Conservation (phyloP, 2,329 filamentous ascomycete species). For the Pseudogymnoascus sp. region DNA sequence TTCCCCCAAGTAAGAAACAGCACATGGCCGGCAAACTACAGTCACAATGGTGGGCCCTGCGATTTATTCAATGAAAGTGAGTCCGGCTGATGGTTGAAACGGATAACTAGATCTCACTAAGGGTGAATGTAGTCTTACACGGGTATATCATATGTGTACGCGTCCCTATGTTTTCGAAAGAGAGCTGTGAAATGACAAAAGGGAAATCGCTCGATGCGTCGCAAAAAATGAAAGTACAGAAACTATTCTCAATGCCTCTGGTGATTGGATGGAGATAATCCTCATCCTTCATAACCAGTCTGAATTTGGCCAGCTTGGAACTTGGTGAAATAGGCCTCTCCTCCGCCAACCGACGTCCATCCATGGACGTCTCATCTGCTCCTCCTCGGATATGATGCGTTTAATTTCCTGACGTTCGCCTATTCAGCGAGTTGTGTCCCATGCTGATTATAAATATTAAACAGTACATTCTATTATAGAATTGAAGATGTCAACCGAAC, state of each 20-base stretch:
- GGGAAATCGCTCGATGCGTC: conserved; percentile 7
- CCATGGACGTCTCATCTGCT: conserved; percentile 1
- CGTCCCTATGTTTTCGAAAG: conserved; percentile 10
- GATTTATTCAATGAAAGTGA: background rate
- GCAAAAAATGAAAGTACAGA: conserved; percentile 9
- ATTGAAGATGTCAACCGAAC: conserved; percentile 33
- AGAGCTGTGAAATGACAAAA: conserved; percentile 9
- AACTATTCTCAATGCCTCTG: conserved; percentile 5
- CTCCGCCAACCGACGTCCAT: background rate
- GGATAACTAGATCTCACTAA: conserved; percentile 5
- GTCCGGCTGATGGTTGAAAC: background rate
- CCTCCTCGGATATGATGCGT: conserved; percentile 5
- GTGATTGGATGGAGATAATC: conserved; percentile 3
- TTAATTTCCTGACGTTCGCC: conserved; percentile 11
- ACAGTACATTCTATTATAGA: conserved; percentile 33
- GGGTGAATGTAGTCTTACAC: conserved; percentile 9
- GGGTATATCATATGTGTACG: conserved; percentile 11
- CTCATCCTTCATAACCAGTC: conserved; percentile 5
- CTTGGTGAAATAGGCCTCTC: conserved; percentile 6
- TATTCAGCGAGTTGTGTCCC: conserved; percentile 14
- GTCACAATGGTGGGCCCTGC: background rate
- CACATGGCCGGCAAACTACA: background rate
- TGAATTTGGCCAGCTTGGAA: conserved; percentile 9
- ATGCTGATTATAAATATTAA: conserved; percentile 33
- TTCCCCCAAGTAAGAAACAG: background rate